Evolutionary conservation across 768 basidiomycete species (phyloP).

Genomic region (Lactarius hengduanensis): DNA sequence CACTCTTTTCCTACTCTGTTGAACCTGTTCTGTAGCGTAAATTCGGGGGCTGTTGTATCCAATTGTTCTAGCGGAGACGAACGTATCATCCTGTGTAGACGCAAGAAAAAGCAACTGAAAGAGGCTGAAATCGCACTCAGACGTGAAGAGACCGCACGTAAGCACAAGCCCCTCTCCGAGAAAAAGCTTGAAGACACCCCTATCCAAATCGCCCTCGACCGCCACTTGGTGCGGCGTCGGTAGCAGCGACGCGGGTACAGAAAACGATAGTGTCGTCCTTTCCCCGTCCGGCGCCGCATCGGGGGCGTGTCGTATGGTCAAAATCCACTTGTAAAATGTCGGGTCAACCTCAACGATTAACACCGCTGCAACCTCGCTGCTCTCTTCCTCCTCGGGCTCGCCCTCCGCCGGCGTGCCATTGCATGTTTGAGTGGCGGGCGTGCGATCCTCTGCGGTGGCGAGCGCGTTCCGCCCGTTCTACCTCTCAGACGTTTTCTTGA

Average conservation of each 20-base stretch:
- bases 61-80: too few species aligned
- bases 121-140: slow-evolving; percentile 71
- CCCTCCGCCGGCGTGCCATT: slow-evolving; percentile 30
- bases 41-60: too few species aligned
- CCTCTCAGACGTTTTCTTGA: slow-evolving; percentile 79
- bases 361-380: too few species aligned
- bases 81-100: slow-evolving; percentile 28
- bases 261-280: slow-evolving; percentile 50
- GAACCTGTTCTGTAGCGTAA: too few species aligned
- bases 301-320: slow-evolving; percentile 43
- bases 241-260: slow-evolving; percentile 45
- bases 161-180: slow-evolving; percentile 75
- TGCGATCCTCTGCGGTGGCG: slow-evolving; percentile 46
- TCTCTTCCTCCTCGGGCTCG: slow-evolving; percentile 45
- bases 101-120: slow-evolving; percentile 66
- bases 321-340: slow-evolving; percentile 72
- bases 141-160: slow-evolving; percentile 80
- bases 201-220: background rate
- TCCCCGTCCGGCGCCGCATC: slow-evolving; percentile 15
- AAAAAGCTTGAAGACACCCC: slow-evolving; percentile 72
- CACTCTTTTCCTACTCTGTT: background rate
- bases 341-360: slow-evolving; percentile 42
- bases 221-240: slow-evolving; percentile 22
- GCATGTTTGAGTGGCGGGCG: slow-evolving; percentile 38
- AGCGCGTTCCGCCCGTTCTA: slow-evolving; percentile 54